A percentile compares a stretch with the other conserved stretches of the same genome.
phyloP scores from a whole-genome alignment of 768 basidiomycete genomes.

The Kwoniella europaea region DNA sequence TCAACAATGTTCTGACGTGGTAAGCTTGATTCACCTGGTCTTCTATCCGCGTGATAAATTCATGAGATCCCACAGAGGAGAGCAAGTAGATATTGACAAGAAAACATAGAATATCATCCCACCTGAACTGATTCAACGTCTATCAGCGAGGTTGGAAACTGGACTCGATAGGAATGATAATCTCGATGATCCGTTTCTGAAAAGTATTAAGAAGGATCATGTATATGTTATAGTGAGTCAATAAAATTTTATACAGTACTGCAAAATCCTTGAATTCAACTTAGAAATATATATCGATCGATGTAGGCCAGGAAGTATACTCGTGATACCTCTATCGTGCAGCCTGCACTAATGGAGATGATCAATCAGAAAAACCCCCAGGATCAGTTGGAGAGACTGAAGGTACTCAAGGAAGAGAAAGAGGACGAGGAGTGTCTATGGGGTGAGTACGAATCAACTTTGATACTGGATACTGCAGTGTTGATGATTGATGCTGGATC shows the following conservation, averaged over 20 bases:
- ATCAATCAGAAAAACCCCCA: not conserved
- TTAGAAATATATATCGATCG: no score
- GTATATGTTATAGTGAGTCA: not conserved
- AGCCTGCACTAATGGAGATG: constrained; percentile 1
- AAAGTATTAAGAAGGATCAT: not conserved
- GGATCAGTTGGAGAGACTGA: not conserved
- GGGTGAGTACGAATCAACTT: not conserved
- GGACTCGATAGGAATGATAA: not conserved
- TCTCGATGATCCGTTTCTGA: constrained; percentile 2
- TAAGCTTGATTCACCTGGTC: no score
- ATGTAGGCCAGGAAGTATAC: constrained; percentile 6
- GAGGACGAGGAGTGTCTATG: not conserved
- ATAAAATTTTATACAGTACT: no score
- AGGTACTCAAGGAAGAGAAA: not conserved
- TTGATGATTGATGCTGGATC: not conserved
- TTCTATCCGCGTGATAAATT: no score
- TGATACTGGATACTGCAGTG: not conserved
- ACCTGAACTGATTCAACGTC: not conserved
- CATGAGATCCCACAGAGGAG: no score
- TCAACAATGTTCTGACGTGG: no score
- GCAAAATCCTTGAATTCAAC: no score
- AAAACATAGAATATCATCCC: not conserved
- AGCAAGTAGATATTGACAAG: no score
- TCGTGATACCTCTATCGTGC: not conserved
- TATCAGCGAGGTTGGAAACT: not conserved